Evolutionary conservation across 23 red algal species (phyloP), one percentile per base, ranked within the genome.

Genomic region (Gracilaria caudata): DNA sequence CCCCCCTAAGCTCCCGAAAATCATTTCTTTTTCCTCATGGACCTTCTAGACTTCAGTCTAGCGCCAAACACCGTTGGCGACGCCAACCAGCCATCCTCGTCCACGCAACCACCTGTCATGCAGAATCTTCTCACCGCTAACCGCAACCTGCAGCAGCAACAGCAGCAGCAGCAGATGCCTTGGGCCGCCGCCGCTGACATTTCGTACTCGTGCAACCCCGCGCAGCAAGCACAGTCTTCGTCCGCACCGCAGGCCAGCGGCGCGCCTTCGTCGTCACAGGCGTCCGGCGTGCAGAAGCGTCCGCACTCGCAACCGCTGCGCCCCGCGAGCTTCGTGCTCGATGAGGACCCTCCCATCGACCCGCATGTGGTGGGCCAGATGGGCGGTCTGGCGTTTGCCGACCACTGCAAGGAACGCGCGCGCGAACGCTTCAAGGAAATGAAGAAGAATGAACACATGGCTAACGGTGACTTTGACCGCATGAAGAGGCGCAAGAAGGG

Each of bases 401-500:
- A 83, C 72, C 79, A 73, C 28, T 83, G 79, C 80, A 92, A 92
- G 36, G 89, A 83, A 32, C 64, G 68, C 1, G 89, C 89, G 7
- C 89, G 89, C 7, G 89, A 92, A 28, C 56, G 56, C 51, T 92
- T 84, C 71, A 92, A 92, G 80, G 79, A 84, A 64, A 46, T 77
- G 66, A 83, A 84, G 66, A 84, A 83, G 36, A 77, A 60, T 36
- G 89, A 92, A 26, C 89, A 84, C 29, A 78, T 84, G 68, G 71
- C 78, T 32, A 84, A 83, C 28, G 89, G 89, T 19, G 74, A 84
- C 14, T 84, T 84, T 64, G 89, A 92, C 66, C 78, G 89, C 23
- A 84, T 84, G 79, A 92, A 92, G 80, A 34, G 89, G 68, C 78
- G 89, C 43, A 83, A 84, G 77, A 92, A 92, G 77, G 80, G 80